Base-by-base conservation (phyloP, 441 rosid species). In the Eutrema salsugineum region DNA sequence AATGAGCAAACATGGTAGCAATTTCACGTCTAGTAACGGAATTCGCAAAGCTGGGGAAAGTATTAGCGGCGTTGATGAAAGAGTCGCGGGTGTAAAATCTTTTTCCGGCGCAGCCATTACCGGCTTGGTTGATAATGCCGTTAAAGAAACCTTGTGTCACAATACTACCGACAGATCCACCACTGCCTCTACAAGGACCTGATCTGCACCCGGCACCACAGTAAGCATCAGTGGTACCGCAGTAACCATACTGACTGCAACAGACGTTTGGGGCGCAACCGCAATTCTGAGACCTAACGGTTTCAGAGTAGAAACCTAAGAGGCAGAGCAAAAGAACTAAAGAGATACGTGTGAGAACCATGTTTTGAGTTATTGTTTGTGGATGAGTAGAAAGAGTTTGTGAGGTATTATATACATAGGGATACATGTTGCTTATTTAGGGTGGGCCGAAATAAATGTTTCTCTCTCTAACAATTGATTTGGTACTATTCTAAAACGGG, bases 71-170 rank as follows among this genome's bases (percentile, higher is more conserved):
- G 2, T 61, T 62, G 1, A 87, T 70, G 68, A 91, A 91, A 2
- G 47, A 72, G 1, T 70, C 76, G 47, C 84, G 68, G 0, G 89
- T 66, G 63, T 88, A 91, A 71, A 91, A 87, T 14, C 57, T 70
- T 79, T 71, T 86, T 7, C 97, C 95, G 0, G 32, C 77, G 30
- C 95, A 87, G 10, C 42, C 30, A 1, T 22, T n/a, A 17, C 28
- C 73, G 0, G 92, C 88, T 63, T 77, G 85, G 64, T 57, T 64
- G 22, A 66, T 40, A 48, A 87, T 86, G 9, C 85, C 79, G 20
- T 85, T 78, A 56, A 91, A 86, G 82, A 88, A 88, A 0, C 70
- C 77, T 8, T 76, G 55, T 5, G 88, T 83, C 20, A 88, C 97
- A 50, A 78, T 64, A 38, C 50, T 50, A 12, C 74, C 64, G 16